Evolutionary conservation across 2,329 filamentous ascomycete species (phyloP), one percentile per base, ranked within the genome.

Genomic region (Claviceps lovelessii): DNA sequence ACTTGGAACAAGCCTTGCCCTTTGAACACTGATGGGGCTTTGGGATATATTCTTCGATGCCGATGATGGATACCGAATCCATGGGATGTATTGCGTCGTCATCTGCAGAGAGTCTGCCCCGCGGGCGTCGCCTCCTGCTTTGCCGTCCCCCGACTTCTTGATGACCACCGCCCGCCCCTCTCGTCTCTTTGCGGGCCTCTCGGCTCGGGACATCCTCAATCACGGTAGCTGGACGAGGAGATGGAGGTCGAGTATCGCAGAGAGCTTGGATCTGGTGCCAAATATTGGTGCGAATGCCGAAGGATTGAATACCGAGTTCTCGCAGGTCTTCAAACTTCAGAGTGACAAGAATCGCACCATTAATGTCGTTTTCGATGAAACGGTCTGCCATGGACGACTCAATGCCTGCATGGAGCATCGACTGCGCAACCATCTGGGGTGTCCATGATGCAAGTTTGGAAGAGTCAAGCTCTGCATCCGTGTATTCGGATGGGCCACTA

Each of bases 331-430:
- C 89, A 61, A 91, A 90, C 65, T 95, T 90, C 47, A 98, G 74
- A n/a, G 91, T 90, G 53, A 95, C 83, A 23, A 97, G 74, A 55
- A 97, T 88, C 5, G 83, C 78, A 15, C 91, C 91, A 31, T 85
- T 89, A 67, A 98, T 96, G 65, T 98, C 91, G 68, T 98, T 94
- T 63, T 86, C 80, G 58, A 90, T 78, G 64, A 98, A 96, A 61
- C 86, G 88, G 63, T 94, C 84, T 11, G 93, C 84, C 52, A 91
- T 77, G 7, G 77, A 73, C 52, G 81, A 73, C 66, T 95, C 90
- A 65, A 95, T 83, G 61, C 88, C 89, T 48, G 84, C 81, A 67
- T 88, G 81, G 64, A 84, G 80, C 89, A 96, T 93, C 80, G 88
- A 93, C 64, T 87, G 83, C 54, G 86, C 86, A 47, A 93, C 87